Base-by-base conservation (phyloP, 225 moss, liverwort and hornwort species). In the Marchantia paleacea region DNA sequence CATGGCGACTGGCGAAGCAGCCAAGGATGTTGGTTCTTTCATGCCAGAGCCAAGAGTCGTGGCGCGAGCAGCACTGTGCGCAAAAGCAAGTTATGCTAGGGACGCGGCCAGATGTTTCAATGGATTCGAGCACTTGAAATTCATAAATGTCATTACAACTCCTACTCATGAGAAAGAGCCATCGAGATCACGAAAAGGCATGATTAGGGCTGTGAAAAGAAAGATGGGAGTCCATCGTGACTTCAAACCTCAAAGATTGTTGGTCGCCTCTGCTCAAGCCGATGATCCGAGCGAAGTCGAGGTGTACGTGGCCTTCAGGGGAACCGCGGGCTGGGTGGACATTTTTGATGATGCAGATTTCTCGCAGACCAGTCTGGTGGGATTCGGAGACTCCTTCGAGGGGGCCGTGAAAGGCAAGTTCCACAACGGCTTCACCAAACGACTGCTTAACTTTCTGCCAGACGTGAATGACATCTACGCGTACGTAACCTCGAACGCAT, bases 301-400 rank as follows among this genome's bases (percentile, higher is more conserved):
- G 25, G 73, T 73, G 25, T 73, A 73, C 24, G 73, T 73, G 14
- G 73, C 73, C 26, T 73, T 73, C 73, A 73, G 73, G 54, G 53
- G 53, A 26, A 12, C 24, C 0, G 54, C 73, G 4, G 26, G 24
- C 26, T 53, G 53, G 73, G 53, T 12, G 11, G 73, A 73, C 53
- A 54, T 73, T 14, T 52, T 73, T 8, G 73, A 53, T 26, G 73
- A 73, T 15, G 73, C 53, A 26, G 73, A 73, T 54, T 52, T 20
- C 24, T 73, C 73, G 6, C 73, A 73, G 73, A 51, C 73, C 3
- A 54, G 28, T 12, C 52, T 73, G 3, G 13, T 28, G 11, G 73
- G 73, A 28, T 73, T 25, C 53, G 73, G 73, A 22, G 73, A 53
- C 24, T 19, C 11, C 1, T 73, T 25, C 14, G 73, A 73, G 18